phyloP scores from a whole-genome alignment of 2,329 filamentous ascomycete genomes.

The Gaeumannomyces sp. region DNA sequence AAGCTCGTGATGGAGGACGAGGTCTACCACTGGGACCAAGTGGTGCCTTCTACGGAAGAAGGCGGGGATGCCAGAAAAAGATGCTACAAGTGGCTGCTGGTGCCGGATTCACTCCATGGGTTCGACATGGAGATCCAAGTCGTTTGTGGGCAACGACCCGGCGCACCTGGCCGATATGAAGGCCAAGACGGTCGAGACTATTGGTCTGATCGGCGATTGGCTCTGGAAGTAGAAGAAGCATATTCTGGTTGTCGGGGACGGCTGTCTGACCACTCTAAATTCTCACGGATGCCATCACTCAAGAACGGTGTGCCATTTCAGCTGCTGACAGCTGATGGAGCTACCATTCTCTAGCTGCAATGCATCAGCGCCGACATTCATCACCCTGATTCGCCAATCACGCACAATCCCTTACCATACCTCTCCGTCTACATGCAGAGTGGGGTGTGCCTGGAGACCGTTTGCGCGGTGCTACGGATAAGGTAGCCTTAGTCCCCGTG shows the following conservation, averaged over 20 bases:
- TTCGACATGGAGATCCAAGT: constrained; percentile 22
- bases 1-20: constrained; percentile 23
- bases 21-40: constrained; percentile 21
- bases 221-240: constrained; percentile 12
- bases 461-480: neutral
- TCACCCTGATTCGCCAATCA: neutral
- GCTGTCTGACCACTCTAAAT: neutral
- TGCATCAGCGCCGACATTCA: neutral
- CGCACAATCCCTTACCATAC: no score
- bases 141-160: constrained; percentile 16
- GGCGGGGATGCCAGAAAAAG: constrained; percentile 12
- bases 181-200: constrained; percentile 21
- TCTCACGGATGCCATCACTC: neutral
- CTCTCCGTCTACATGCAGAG: no score
- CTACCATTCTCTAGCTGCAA: neutral
- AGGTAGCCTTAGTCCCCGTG: neutral
- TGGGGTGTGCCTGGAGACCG: no score
- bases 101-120: constrained; percentile 26
- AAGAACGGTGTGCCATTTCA: neutral
- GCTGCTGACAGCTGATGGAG: neutral
- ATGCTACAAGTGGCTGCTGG: constrained; percentile 24
- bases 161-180: constrained; percentile 18
- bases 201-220: constrained; percentile 22
- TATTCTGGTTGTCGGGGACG: neutral
- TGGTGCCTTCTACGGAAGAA: constrained; percentile 11